Evolutionary conservation across 495 filamentous ascomycete species (phyloP), one percentile per base, ranked within the genome.

Genomic region (Hypoxylon fuscum): DNA sequence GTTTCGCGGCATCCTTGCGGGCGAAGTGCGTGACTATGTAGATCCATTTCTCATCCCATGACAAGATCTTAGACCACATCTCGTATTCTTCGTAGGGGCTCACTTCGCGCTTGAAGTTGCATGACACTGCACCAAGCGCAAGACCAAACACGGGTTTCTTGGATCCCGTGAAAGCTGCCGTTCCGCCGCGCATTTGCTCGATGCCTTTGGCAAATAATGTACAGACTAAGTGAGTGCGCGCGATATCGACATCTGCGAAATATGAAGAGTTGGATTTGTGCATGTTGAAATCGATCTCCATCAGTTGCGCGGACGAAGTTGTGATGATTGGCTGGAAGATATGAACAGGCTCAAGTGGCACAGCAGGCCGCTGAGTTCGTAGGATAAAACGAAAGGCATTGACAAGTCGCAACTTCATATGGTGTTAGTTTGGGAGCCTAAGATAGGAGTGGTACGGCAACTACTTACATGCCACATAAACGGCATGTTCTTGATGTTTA

Each of bases 1-100:
- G 86, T 59, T 71, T 75, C 2, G 79, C 83, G 37, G 77, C 78
- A 23, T 83, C 87, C 45, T 81, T 81, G 64, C 81, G 77, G 22
- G 96, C 84, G 53, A 95, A 89, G 68, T 90, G 88, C 9, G 79
- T 87, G 8, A 93, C 75, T 7, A 91, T 73, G 72, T 90, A 95
- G 53, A 94, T 69, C 92, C 92, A 96, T 68, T 96, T 96, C 42
- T 82, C 76, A 70, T 96, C 90, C 90, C 90, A 93, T n/a, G 75
- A 76, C 43, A 91, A 69, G 31, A 92, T 72, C 35, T 85, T 76
- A 1, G 84, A 87, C 78, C 86, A 86, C 52, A 92, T 82, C 72
- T 92, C 88, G 54, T 84, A 90, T 9, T 71, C 72, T 72, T 87
- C 77, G 42, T 85, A 86, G 1, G 88, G 87, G 55, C 85, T 83